phyloP scores from a whole-genome alignment of 768 basidiomycete genomes.

The Pulveroboletus sp. region DNA sequence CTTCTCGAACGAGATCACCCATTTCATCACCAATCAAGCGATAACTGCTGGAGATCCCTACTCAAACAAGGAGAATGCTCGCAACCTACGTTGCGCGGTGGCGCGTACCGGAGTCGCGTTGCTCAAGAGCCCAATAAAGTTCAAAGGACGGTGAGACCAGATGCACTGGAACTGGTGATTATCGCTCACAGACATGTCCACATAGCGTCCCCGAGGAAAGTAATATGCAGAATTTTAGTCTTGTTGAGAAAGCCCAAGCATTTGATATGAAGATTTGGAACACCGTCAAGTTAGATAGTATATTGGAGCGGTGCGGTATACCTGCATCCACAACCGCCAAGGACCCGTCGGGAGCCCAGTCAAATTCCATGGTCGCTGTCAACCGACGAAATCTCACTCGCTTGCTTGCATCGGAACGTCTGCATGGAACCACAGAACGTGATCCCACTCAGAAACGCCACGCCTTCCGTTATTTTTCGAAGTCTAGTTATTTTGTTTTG shows the following conservation, averaged over 20 bases:
- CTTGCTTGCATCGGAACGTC: slow-evolving; percentile 73
- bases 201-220: slow-evolving; percentile 30
- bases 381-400: slow-evolving; percentile 51
- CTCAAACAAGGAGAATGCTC: slow-evolving; percentile 67
- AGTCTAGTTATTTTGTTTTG: slow-evolving; percentile 72
- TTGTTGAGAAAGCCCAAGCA: slow-evolving; percentile 60
- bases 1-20: slow-evolving; percentile 82
- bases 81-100: slow-evolving; percentile 27
- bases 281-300: slow-evolving; percentile 62
- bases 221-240: slow-evolving; percentile 36
- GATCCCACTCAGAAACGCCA: slow-evolving; percentile 85
- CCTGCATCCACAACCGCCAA: slow-evolving; percentile 27
- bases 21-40: slow-evolving; percentile 71
- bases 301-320: slow-evolving; percentile 61
- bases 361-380: slow-evolving; percentile 27
- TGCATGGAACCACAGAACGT: slow-evolving; percentile 83
- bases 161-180: not conserved
- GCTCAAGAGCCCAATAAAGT: slow-evolving; percentile 64
- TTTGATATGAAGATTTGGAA: slow-evolving; percentile 88
- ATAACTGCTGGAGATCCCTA: slow-evolving; percentile 31
- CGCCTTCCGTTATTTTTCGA: slow-evolving; percentile 83
- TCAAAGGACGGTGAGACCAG: slow-evolving; percentile 49
- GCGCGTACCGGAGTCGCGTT: slow-evolving; percentile 20
- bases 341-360: slow-evolving; percentile 26
- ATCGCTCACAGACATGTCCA: slow-evolving; percentile 1